Base-by-base conservation (phyloP, 306 rosid species). In the Mimosa bimucronata region DNA sequence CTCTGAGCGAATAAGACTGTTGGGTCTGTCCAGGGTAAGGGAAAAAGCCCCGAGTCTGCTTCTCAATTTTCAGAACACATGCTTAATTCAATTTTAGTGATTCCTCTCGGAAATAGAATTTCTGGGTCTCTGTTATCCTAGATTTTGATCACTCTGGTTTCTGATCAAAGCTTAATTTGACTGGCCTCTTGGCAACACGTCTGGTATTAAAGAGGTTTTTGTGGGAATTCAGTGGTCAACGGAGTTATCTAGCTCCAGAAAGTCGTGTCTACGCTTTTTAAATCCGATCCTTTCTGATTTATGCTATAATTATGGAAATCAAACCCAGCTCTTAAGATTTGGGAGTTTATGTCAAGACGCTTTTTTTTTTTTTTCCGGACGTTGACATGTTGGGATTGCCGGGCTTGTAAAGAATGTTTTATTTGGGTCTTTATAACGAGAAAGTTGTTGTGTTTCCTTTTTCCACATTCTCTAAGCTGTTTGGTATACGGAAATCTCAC, bases 1-100 rank as follows among this genome's bases (percentile, higher is more conserved):
- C 88, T 76, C 77, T 73, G 77, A 85, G 85, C 81, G 75, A 89
- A 86, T 86, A 90, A 90, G 97, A 85, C 88, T 85, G 81, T 87
- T 80, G 73, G 85, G 53, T 82, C 87, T 68, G 83, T 78, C 81
- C 18, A 88, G 69, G 91, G 92, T 88, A 62, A 86, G 76, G 30
- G 5, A 2, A 58, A 70, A 73, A 48, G 0, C 64, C 73, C 57
- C 85, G 46, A 6, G 19, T 71, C 55, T 29, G 15, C 61, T 30
- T 62, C n/a, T n/a, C n/a, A 40, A 75, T 69, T 79, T 77, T 78
- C 81, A 66, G 7, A 62, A 46, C 58, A 72, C 80, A 19, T 73
- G 72, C 65, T 80, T 77, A 71, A 19, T 66, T 57, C 86, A 73
- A n/a, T 75, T 83, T 76, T 23, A 10, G 18, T 48, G 23, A 52